phyloP scores from a whole-genome alignment of 768 basidiomycete species.

The Tephrocybe sp. region DNA sequence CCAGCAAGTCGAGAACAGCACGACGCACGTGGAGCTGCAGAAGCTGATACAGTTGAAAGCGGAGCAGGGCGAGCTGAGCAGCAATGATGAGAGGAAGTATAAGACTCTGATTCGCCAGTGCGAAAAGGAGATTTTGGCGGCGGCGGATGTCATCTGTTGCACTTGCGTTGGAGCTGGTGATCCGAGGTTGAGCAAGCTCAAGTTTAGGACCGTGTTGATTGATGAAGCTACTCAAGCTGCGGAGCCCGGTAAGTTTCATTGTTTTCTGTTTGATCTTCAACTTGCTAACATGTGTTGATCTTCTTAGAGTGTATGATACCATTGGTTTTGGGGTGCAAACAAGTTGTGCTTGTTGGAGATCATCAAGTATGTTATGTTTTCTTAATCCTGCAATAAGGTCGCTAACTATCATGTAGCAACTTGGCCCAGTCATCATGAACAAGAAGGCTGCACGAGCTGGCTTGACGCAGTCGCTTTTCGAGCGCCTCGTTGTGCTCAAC shows the following conservation, averaged over 20 bases:
- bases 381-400: background rate
- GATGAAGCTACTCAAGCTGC: conserved; percentile 99
- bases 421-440: conserved; percentile 99
- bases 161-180: conserved; percentile 99
- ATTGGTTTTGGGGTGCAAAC: conserved; percentile 95
- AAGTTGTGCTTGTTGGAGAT: conserved; percentile 97
- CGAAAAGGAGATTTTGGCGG: conserved; percentile 94
- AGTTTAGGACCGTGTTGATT: conserved; percentile 97
- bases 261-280: background rate
- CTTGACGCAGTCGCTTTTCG: conserved; percentile 96
- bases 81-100: conserved; percentile 96
- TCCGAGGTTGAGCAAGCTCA: conserved; percentile 92
- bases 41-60: conserved; percentile 98
- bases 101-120: conserved; percentile 93
- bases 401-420: conserved; percentile 54
- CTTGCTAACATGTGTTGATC: conserved; percentile 12
- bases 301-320: conserved; percentile 97
- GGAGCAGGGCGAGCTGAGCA: conserved; percentile 95
- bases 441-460: conserved; percentile 99
- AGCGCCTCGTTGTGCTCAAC: conserved; percentile 90
- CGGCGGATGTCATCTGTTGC: conserved; percentile 97
- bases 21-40: conserved; percentile 93
- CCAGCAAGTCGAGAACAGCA: conserved; percentile 96
- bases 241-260: conserved; percentile 71
- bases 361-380: conserved; percentile 48